Percentiles rank a stretch among this genome's conserved stretches.
Evolutionary conservation across 345 rosid genomes (phyloP).

Genomic region (Pistacia atlantica): DNA sequence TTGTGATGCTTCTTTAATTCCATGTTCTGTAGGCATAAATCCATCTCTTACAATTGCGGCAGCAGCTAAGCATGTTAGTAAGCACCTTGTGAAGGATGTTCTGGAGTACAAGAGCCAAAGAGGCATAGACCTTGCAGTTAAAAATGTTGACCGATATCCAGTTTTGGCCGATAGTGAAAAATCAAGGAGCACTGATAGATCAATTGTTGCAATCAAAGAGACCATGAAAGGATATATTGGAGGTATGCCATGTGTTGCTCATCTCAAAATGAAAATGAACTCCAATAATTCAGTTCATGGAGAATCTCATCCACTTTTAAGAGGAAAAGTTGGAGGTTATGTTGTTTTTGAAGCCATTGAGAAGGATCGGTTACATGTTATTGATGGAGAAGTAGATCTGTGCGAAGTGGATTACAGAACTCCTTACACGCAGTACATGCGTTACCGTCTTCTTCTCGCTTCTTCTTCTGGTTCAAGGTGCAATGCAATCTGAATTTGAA

Average conservation of each 20-base stretch:
- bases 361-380: constrained; percentile 37
- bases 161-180: background rate
- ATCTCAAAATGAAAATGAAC: constrained; percentile 35
- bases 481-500: background rate
- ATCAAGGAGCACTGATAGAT: constrained; percentile 4
- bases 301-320: constrained; percentile 22
- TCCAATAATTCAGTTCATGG: constrained; percentile 4
- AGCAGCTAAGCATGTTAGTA: constrained; percentile 45
- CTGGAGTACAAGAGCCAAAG: constrained; percentile 26
- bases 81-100: constrained; percentile 34
- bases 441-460: constrained; percentile 42
- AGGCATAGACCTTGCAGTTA: background rate
- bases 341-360: constrained; percentile 32
- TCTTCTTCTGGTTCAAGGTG: constrained; percentile 51
- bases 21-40: constrained; percentile 49
- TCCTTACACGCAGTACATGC: constrained; percentile 48
- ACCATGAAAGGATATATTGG: constrained; percentile 42
- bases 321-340: constrained; percentile 47
- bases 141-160: constrained; percentile 11
- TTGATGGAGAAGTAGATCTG: constrained; percentile 39
- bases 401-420: constrained; percentile 37
- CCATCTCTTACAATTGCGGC: constrained; percentile 47
- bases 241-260: constrained; percentile 47
- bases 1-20: constrained; percentile 53
- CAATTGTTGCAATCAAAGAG: constrained; percentile 33